A percentile compares a stretch with the other conserved stretches of the same genome.
Evolutionary conservation across 2,329 filamentous ascomycete genomes (phyloP).

Genomic region (Eutypa lata): DNA sequence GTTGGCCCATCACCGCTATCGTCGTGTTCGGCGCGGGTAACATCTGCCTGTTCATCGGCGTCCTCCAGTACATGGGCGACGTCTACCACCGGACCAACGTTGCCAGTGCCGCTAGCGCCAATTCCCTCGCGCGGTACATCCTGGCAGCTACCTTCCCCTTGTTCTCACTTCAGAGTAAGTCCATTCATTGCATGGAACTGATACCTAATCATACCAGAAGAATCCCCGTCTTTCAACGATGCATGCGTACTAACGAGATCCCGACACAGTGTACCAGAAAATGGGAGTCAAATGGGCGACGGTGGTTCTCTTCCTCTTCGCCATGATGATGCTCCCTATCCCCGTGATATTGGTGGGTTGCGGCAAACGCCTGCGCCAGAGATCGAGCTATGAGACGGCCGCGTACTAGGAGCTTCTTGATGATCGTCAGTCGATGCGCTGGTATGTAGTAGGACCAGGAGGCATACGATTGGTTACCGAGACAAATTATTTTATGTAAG

Average conservation of each 20-base stretch:
- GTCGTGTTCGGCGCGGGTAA: constrained; percentile 60
- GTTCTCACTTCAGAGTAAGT: constrained; percentile 56
- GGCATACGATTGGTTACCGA: no score
- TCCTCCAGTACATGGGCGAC: constrained; percentile 40
- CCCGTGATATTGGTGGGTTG: constrained; percentile 52
- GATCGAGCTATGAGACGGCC: constrained; percentile 37
- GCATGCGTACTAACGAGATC: no score
- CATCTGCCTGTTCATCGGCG: constrained; percentile 53
- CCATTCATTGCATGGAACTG: no score
- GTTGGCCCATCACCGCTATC: constrained; percentile 48
- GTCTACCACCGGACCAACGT: constrained; percentile 53
- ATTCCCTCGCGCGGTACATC: constrained; percentile 53
- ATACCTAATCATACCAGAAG: no score
- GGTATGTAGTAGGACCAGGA: no score
- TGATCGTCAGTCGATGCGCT: no score
- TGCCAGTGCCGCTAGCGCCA: constrained; percentile 58
- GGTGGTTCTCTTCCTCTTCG: constrained; percentile 45
- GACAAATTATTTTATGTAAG: no score
- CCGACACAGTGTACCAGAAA: constrained; percentile 35
- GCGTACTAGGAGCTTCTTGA: constrained; percentile 18
- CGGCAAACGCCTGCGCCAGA: constrained; percentile 38
- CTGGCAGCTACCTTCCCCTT: constrained; percentile 58
- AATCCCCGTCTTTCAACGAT: no score
- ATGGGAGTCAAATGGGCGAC: constrained; percentile 46
- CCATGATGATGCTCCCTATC: constrained; percentile 45